Conservation (phyloP, 805 yeast species). For the Yarrowia sp. region DNA sequence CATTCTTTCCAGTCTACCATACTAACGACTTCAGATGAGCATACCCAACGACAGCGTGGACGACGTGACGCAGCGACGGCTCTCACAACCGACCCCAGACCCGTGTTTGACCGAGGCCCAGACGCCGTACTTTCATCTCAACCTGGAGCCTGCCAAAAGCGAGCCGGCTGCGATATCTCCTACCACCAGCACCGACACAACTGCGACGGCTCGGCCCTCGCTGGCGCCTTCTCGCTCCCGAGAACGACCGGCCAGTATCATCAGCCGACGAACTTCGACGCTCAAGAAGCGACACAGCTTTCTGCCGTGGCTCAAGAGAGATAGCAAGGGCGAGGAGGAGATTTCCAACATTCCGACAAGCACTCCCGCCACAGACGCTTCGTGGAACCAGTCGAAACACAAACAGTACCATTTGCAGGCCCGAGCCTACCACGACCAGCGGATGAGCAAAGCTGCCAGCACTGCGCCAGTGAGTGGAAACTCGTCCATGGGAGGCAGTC, state of each 20-base stretch:
- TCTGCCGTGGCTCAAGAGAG: conserved; percentile 27
- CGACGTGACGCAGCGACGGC: neutral
- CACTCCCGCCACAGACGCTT: neutral
- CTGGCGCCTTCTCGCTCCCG: neutral
- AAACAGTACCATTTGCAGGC: conserved; percentile 32
- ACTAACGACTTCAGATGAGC: conserved; percentile 22
- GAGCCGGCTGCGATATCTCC: conserved; percentile 12
- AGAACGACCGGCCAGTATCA: conserved; percentile 23
- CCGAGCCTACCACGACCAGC: conserved; percentile 16
- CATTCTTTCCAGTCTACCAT: neutral
- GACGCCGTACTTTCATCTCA: conserved; percentile 6
- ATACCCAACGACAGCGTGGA: conserved; percentile 1
- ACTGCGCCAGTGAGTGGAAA: neutral
- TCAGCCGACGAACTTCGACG: conserved; percentile 10
- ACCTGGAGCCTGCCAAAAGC: conserved; percentile 17
- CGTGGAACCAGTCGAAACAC: conserved; percentile 27
- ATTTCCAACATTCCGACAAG: neutral
- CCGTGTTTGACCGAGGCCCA: neutral
- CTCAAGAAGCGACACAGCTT: conserved; percentile 27
- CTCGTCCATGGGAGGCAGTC: conserved; percentile 14
- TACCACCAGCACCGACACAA: conserved; percentile 1
- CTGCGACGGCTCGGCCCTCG: neutral
- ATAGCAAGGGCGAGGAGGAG: conserved; percentile 6
- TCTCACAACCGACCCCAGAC: conserved; percentile 1
- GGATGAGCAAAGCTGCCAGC: conserved; percentile 1